phyloP scores from a whole-genome alignment of 306 rosid species.

The Cucumis cinereus region DNA sequence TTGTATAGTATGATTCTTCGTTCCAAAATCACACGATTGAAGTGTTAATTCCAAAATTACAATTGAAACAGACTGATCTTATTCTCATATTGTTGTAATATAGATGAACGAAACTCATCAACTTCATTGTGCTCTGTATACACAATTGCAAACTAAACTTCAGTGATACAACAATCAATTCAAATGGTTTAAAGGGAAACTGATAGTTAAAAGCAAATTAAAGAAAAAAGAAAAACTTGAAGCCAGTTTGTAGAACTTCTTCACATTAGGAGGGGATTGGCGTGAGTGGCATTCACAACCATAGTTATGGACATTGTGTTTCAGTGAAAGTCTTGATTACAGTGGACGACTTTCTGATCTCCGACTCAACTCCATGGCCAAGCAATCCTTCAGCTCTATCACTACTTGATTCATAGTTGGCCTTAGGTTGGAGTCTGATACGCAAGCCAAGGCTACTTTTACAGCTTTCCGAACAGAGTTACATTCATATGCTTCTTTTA shows the following conservation, averaged over 20 bases:
- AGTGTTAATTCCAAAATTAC: no score
- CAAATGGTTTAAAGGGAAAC: not conserved
- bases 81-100: not conserved
- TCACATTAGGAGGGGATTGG: not conserved
- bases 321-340: not conserved
- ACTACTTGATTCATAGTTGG: constrained; percentile 19
- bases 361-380: constrained; percentile 2
- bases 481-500: constrained; percentile 6
- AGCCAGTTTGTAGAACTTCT: not conserved
- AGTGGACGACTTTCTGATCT: not conserved
- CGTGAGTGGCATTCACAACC: not conserved
- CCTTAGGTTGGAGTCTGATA: not conserved
- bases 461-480: constrained; percentile 18
- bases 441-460: constrained; percentile 17
- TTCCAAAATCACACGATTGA: no score
- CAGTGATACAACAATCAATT: not conserved
- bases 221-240: not conserved
- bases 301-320: not conserved
- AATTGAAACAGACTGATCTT: not conserved
- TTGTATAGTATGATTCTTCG: no score
- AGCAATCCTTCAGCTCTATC: constrained; percentile 10
- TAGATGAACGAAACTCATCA: not conserved
- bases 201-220: not conserved
- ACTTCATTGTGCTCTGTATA: not conserved
- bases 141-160: not conserved